Base-by-base conservation (phyloP, 169 alveolate genomes). In the Hepatocystis sp. region DNA sequence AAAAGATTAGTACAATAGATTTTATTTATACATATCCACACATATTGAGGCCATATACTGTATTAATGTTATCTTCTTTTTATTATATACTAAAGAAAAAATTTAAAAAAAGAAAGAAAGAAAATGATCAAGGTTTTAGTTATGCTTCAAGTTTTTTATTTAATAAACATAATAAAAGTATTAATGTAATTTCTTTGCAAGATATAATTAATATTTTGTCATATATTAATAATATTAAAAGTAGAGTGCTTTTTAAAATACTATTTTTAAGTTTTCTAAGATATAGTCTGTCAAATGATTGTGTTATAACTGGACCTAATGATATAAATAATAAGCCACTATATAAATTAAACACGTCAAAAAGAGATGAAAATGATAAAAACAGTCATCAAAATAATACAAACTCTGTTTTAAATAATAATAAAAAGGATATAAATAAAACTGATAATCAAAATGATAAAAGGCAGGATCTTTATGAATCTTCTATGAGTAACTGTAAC, bases 11-110 rank as follows among this genome's bases (percentile, higher is more conserved):
- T 19, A 61, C 65, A 0, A 19, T 64, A 27, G 89, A 81, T 32
- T 81, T 81, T 56, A 63, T 81, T 5, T 61, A 49, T 39, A 84
- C 17, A 51, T 63, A 49, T 39, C 84, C 89, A 5, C 44, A 64
- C 27, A 81, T 81, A 42, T 81, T 81, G 30, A 81, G 89, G 49
- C 89, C 89, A 39, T 81, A 81, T 46, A 64, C 63, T 10, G 81
- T 66, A 21, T 55, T 81, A 51, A 71, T 81, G 47, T 44, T 81
- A 32, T 66, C 89, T 8, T 63, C 89, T 8, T 63, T 81, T 40
- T 67, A 81, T 81, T 81, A 81, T 32, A 47, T 81, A 3, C 44
- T 61, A 19, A 61, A 61, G 63, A 61, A 61, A 52, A 81, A 34
- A 28, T 11, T 28, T 42, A 46, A 46, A 23, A 60, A 47, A 15